Base-by-base conservation (phyloP, 371 early-diverging fungal species). In the Apophysomyces ossiformis region DNA sequence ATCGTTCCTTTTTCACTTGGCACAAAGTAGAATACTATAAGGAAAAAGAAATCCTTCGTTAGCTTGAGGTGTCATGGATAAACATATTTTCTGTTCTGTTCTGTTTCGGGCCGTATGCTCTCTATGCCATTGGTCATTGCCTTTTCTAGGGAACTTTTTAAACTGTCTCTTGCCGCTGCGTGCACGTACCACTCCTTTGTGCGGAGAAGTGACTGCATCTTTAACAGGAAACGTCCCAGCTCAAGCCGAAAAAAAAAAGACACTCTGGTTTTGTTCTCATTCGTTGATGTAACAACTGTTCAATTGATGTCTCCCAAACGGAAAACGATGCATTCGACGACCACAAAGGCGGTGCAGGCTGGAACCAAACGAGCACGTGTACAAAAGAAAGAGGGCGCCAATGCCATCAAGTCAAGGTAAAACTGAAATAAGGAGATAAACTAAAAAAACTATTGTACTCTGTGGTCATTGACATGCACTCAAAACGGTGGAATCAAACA, bases 231-330 rank as follows among this genome's bases (percentile, higher is more conserved):
- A 16, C 47, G 18, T 46, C 47, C 47, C 7, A 46, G 18, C 43
- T 12, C 43, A 43, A 15, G 15, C 43, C 13, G 47, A 46, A 46
- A 46, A 46, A 46, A 46, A 16, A 46, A 16, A 41, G 13, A 13
- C 41, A 41, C 11, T 41, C n/a, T 0, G 11, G 6, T 16, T n/a
- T 16, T 50, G n/a, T 50, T 18, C 50, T 26, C 50, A 50, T 50
- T 50, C 50, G n/a, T 50, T 50, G 50, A 50, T 50, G 50, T 50
- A 50, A 50, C 50, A 50, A 18, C 11, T 11, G 21, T 11, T 7
- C 21, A 50, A 21, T 46, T 50, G 50, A 50, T 50, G 50, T 26
- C 50, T 50, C 50, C 50, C n/a, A 50, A 50, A 50, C 50, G 50
- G 50, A 50, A 50, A 50, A 21, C 50, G 21, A 26, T 26, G 50